These are phyloP conservation scores for Kuraishia borneana DNA, from an alignment of 805 yeast species.

Conservation along the genomic window DNA sequence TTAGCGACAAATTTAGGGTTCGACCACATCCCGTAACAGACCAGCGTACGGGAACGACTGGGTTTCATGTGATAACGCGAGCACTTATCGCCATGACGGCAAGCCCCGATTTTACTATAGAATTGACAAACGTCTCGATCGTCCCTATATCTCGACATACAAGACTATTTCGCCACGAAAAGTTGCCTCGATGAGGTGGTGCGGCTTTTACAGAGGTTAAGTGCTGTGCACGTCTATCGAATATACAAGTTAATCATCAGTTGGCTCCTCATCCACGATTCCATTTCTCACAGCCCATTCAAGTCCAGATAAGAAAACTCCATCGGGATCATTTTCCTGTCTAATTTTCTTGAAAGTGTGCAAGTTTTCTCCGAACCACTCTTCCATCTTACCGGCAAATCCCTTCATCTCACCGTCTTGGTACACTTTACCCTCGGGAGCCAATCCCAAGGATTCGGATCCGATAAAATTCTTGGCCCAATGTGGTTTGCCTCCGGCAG, in stretches of 20 bases:
- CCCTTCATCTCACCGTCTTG: conserved; percentile 72
- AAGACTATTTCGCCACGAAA: no score
- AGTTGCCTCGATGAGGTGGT: no score
- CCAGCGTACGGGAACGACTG: conserved; percentile 46
- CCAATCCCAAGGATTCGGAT: conserved; percentile 16
- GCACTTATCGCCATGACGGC: conserved; percentile 87
- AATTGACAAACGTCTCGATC: no score
- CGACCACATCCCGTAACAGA: conserved; percentile 53
- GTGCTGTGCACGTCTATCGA: no score
- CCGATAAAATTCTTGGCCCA: conserved; percentile 97
- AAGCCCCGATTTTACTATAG: conserved; percentile 79
- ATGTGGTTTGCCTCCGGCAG: conserved; percentile 89
- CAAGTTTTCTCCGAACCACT: conserved; percentile 76
- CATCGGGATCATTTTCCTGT: conserved; percentile 64
- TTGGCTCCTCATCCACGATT: conserved; percentile 28
- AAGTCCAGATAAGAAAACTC: conserved; percentile 66
- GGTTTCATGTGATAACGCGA: conserved; percentile 67
- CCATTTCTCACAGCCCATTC: conserved; percentile 84
- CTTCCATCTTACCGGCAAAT: conserved; percentile 50
- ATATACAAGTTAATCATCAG: background rate
- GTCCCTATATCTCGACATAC: no score
- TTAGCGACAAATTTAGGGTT: conserved; percentile 32
- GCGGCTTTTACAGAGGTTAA: no score
- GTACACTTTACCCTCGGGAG: conserved; percentile 23
- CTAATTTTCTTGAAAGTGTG: conserved; percentile 51